Base-by-base conservation (phyloP, 768 basidiomycete species). In the Russula griseocarnosa region DNA sequence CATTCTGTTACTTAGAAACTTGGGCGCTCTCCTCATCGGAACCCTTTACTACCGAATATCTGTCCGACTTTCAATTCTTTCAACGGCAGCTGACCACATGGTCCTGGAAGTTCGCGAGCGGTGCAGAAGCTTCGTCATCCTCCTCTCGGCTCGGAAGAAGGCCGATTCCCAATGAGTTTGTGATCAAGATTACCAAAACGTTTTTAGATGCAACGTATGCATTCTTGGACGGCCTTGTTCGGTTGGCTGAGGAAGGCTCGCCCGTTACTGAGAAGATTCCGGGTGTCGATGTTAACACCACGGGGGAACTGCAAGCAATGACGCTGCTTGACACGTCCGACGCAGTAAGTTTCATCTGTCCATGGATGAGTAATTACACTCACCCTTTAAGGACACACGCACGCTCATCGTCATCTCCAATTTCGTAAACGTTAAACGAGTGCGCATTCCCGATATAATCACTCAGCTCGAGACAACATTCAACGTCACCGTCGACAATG, bases 321-420 rank as follows among this genome's bases (percentile, higher is more conserved):
- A 84, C 84, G 66, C 69, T 82, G 24, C 75, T 88, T 38, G 85
- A 92, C 70, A 74, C 89, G 46, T 79, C 77, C 44, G 81, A 90
- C 67, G 76, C 79, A 38, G 90, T 91, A 73, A 65, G 83, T 77
- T 34, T 7, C 51, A 22, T 24, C 60, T 49, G 1, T 57, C 24
- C 57, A 60, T 38, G 66, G 32, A 14, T 55, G 58, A 28, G 10
- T 42, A 38, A 28, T 36, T 20, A 58, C 47, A 32, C 22, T 53
- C 18, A 55, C 22, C 46, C 10, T 53, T 13, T 8, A 66, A 97
- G 95, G 90, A 96, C 71, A 89, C 83, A 16, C 85, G 96, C 51
- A 79, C 95, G 52, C 80, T 99, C 18, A 78, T 98, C 46, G 92
- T 97, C 47, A 79, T 98, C 36, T 92, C 93, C 18, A 98, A 98